phyloP scores from a whole-genome alignment of 148 eudicot species.

The Arbutus unedo region DNA sequence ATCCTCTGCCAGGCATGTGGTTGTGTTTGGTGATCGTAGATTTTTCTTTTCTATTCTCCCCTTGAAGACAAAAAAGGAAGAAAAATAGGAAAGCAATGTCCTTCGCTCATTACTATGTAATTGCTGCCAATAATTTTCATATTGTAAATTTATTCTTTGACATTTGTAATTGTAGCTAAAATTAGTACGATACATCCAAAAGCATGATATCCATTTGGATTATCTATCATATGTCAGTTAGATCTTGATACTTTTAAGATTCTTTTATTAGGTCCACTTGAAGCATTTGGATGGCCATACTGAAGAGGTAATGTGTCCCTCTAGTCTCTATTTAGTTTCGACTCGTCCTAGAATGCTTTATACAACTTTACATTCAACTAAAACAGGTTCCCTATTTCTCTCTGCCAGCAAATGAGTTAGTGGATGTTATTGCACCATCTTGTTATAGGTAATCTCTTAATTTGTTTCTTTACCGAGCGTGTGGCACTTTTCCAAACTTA shows the following conservation, averaged over 20 bases:
- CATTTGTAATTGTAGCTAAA: not conserved
- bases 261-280: slow-evolving; percentile 68
- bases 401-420: slow-evolving; percentile 92
- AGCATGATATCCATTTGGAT: not conserved
- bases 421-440: slow-evolving; percentile 97
- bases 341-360: slow-evolving; percentile 13
- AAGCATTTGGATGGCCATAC: slow-evolving; percentile 99
- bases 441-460: slow-evolving; percentile 71
- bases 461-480: slow-evolving; percentile 5
- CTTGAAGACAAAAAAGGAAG: not conserved
- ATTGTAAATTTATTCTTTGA: not conserved
- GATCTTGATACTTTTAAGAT: slow-evolving; percentile 13
- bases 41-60: not conserved
- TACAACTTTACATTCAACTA: slow-evolving; percentile 25
- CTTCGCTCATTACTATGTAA: not conserved
- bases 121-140: not conserved
- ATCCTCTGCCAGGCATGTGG: not conserved
- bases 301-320: slow-evolving; percentile 67
- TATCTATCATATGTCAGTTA: not conserved
- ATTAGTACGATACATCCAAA: not conserved
- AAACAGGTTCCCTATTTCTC: slow-evolving; percentile 95
- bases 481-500: not conserved
- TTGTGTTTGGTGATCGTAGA: not conserved
- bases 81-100: not conserved
- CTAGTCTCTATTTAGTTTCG: slow-evolving; percentile 5